Evolutionary conservation across 2,329 filamentous ascomycete species (phyloP).

Genomic region (Calonectria henricotiae): DNA sequence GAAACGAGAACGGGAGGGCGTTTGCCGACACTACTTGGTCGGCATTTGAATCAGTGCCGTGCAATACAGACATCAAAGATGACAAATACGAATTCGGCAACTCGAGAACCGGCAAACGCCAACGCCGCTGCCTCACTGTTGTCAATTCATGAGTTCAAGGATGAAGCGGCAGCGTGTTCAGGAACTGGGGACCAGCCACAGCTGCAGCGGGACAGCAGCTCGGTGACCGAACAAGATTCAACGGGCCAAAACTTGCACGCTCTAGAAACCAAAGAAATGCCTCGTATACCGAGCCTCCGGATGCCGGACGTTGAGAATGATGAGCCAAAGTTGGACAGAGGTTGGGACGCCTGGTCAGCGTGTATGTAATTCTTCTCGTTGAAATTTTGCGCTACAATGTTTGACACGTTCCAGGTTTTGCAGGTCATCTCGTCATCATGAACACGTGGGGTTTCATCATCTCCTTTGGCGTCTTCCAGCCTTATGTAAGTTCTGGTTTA

Average conservation of each 20-base stretch:
- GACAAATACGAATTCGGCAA: constrained; percentile 2
- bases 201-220: not conserved
- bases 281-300: not conserved
- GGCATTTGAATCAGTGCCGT: too few relatives aligned
- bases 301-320: not conserved
- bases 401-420: constrained; percentile 3
- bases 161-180: not conserved
- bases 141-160: not conserved
- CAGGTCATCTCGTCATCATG: constrained; percentile 19
- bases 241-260: not conserved
- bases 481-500: constrained; percentile 1
- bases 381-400: not conserved
- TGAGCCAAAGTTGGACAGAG: not conserved
- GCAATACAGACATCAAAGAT: not conserved
- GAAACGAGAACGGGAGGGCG: not conserved
- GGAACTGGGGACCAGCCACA: not conserved
- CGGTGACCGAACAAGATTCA: not conserved
- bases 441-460: constrained; percentile 21
- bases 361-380: not conserved
- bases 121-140: not conserved
- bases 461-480: constrained; percentile 21
- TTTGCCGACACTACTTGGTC: not conserved
- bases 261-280: not conserved
- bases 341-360: constrained; percentile 12
- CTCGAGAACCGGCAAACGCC: not conserved